phyloP scores from a whole-genome alignment of 352 stramenopile species.

The Globisporangium echinulatum region DNA sequence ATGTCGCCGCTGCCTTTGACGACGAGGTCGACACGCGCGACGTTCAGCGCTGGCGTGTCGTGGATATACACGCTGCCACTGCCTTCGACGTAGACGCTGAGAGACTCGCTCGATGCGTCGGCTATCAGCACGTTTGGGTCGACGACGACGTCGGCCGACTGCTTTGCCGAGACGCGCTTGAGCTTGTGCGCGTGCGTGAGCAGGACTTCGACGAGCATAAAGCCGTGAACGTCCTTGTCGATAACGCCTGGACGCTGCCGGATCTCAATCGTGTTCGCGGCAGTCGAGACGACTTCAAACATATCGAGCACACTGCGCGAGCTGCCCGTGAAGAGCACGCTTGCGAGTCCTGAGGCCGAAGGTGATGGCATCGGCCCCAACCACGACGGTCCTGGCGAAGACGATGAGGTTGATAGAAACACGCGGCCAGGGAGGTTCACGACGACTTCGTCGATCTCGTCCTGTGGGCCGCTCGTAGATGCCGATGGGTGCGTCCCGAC shows the following conservation, averaged over 20 bases:
- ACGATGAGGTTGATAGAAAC: constrained; percentile 26
- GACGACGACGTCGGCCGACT: no score
- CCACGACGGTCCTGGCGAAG: constrained; percentile 13
- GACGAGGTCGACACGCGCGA: background rate
- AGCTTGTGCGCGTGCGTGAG: no score
- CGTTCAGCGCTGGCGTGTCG: background rate
- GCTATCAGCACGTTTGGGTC: background rate
- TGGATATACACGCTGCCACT: background rate
- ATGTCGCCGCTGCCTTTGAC: constrained; percentile 25
- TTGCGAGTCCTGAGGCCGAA: constrained; percentile 18
- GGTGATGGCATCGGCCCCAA: no score
- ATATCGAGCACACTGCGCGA: constrained; percentile 36
- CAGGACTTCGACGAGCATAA: background rate
- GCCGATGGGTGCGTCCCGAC: constrained; percentile 19
- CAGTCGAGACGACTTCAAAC: constrained; percentile 23
- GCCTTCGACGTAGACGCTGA: background rate
- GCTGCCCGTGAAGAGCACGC: constrained; percentile 45
- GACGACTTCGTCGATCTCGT: constrained; percentile 37
- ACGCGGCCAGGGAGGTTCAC: constrained; percentile 46
- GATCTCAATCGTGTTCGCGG: background rate
- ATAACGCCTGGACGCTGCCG: background rate
- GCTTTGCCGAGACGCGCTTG: no score
- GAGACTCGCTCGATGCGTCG: background rate
- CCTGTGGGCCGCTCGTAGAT: background rate
- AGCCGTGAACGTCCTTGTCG: background rate